Conservation (phyloP, 805 yeast species). For the Cyberlindnera euphorbiiphila region DNA sequence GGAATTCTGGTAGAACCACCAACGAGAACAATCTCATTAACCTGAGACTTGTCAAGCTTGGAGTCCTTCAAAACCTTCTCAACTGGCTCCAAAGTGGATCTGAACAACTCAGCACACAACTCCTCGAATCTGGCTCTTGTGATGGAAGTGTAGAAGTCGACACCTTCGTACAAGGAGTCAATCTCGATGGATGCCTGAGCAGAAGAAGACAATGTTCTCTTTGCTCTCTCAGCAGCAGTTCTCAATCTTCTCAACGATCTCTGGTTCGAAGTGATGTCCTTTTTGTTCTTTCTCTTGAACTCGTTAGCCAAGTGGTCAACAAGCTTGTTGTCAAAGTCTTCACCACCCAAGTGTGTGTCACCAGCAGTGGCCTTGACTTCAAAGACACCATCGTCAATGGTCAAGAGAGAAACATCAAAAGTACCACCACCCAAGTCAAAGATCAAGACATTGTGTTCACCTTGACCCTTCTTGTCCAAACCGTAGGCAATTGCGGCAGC, state of each 20-base stretch:
- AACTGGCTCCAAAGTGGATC: constrained; percentile 93
- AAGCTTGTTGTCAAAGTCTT: constrained; percentile 95
- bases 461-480: constrained; percentile 58
- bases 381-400: constrained; percentile 76
- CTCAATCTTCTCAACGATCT: constrained; percentile 98
- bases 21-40: constrained; percentile 91
- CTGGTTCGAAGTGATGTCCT: constrained; percentile 88
- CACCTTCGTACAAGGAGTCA: constrained; percentile 94
- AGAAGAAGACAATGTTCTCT: constrained; percentile 96
- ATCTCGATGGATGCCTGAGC: constrained; percentile 96
- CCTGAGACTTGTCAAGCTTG: constrained; percentile 87
- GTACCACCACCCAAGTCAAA: constrained; percentile 87
- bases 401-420: constrained; percentile 74
- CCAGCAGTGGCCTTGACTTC: constrained; percentile 84
- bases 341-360: constrained; percentile 68
- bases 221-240: constrained; percentile 99
- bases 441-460: constrained; percentile 76
- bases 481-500: constrained; percentile 99
- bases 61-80: constrained; percentile 94
- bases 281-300: constrained; percentile 97
- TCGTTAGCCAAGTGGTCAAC: constrained; percentile 91
- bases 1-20: constrained; percentile 99
- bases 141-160: constrained; percentile 95
- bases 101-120: constrained; percentile 92
- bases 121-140: constrained; percentile 99